Base-by-base conservation (phyloP, 73 alveolate species). In the Paramecium sonneborni region DNA sequence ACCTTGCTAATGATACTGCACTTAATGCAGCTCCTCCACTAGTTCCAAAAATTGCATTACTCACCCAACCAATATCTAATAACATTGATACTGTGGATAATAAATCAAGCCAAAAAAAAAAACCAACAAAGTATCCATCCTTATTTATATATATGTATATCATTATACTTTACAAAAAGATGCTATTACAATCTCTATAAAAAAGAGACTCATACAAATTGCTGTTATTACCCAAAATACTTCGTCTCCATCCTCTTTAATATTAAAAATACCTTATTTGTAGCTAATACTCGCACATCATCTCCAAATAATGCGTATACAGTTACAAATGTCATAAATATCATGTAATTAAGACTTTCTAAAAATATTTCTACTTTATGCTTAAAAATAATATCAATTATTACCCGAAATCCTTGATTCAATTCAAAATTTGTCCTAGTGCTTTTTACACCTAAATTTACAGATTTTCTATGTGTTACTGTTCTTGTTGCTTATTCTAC, bases 81-180 rank as follows among this genome's bases (percentile, higher is more conserved):
- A 95, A 69, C 94, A 97, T 82, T 20, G 99, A 97, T n/a, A 96
- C 57, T 0, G 99, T 97, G 32, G 99, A 92, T 24, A 97, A 57
- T 9, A 97, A 85, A 89, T 97, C 99, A 10, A 97, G 94, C 99
- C 98, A 96, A 82, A 97, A 97, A 96, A 97, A 97, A 94, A 97
- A 97, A 46, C 97, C 89, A 38, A 93, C 56, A 68, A 90, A 85
- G 74, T 95, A 95, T 52, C 94, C 97, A 18, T 69, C 92, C 91
- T 92, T 69, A 23, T 67, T 48, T 57, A 86, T 5, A 39, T n/a
- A n/a, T n/a, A 37, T 52, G 68, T 6, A 52, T 3, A 32, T 4
- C 6, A 0, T 35, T 21, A 4, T 92, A 87, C 93, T 72, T 88
- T 46, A 6, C 92, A 85, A 21, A 92, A 8, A 44, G 95, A 85